Evolutionary conservation across 2,329 filamentous ascomycete species (phyloP).

Genomic region (Diaporthe vaccinii): DNA sequence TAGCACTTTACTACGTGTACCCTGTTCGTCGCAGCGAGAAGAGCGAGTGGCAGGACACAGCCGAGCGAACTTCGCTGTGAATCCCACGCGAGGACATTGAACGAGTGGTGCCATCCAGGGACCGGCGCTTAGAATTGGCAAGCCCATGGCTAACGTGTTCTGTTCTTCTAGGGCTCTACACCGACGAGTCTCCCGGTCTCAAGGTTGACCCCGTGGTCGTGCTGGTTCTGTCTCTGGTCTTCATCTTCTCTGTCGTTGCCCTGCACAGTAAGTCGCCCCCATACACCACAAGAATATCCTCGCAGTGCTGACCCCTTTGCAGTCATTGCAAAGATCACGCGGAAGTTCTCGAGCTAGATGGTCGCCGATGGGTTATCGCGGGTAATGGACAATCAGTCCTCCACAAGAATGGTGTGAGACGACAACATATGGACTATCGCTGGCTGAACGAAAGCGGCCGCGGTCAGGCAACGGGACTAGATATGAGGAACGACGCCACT

Average conservation of each 20-base stretch:
- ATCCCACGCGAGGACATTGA: background rate
- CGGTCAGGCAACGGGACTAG: constrained; percentile 15
- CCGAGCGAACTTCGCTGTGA: background rate
- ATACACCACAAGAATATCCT: background rate
- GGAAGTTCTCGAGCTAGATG: constrained; percentile 80
- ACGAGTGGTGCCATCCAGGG: background rate
- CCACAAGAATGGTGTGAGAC: background rate
- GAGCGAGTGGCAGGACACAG: background rate
- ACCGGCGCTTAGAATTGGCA: too few relatives aligned
- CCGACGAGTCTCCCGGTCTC: constrained; percentile 95
- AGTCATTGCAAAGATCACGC: constrained; percentile 97
- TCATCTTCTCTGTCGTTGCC: constrained; percentile 98
- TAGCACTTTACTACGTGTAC: background rate
- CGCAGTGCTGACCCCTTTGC: constrained; percentile 41
- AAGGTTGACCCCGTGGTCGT: constrained; percentile 99
- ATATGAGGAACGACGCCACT: constrained; percentile 20
- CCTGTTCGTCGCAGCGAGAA: background rate
- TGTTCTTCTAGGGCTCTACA: constrained; percentile 82
- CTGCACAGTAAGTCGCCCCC: constrained; percentile 83
- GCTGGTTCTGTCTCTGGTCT: constrained; percentile 94
- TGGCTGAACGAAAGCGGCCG: background rate
- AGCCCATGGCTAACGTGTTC: constrained; percentile 8
- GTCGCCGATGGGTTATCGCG: background rate
- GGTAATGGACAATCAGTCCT: constrained; percentile 8
- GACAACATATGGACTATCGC: background rate